Conservation (phyloP, 768 basidiomycete species). For the Brasilioporus rufonigricans region DNA sequence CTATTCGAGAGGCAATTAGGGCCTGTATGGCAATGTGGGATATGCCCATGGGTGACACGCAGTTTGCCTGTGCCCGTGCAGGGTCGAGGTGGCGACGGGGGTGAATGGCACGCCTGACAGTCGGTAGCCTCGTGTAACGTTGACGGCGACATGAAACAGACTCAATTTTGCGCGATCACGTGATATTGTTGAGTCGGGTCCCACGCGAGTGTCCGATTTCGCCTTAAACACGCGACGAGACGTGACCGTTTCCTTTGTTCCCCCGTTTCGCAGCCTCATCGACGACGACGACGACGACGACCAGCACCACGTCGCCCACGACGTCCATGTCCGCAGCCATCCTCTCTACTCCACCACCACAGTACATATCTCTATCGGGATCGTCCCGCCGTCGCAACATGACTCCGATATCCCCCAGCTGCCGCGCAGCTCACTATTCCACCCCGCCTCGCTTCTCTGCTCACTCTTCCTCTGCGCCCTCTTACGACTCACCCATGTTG, state of each 20-base stretch:
- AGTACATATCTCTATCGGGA: slow-evolving; percentile 35
- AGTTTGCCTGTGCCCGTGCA: no score
- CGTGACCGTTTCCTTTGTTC: slow-evolving; percentile 22
- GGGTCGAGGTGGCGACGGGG: no score
- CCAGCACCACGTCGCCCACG: no score
- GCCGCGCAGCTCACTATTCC: slow-evolving; percentile 30
- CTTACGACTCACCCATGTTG: slow-evolving; percentile 62
- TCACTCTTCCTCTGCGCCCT: slow-evolving; percentile 27
- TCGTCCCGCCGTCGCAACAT: no score
- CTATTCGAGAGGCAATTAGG: no score
- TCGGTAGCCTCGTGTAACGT: slow-evolving; percentile 35
- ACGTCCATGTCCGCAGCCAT: slow-evolving; percentile 16
- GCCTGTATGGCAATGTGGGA: no score
- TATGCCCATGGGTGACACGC: no score
- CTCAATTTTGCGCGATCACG: slow-evolving; percentile 29
- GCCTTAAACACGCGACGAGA: slow-evolving; percentile 31
- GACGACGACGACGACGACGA: no score
- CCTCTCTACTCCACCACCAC: slow-evolving; percentile 32
- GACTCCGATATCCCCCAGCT: slow-evolving; percentile 34
- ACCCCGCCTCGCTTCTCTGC: slow-evolving; percentile 34
- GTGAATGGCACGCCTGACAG: background rate
- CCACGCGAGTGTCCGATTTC: slow-evolving; percentile 25
- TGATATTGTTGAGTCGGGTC: slow-evolving; percentile 34
- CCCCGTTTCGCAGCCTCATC: no score
- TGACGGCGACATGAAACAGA: slow-evolving; percentile 27